These are phyloP conservation scores for Trichosporon coremiiforme DNA, from an alignment of 1,284 basidiomycete genomes.

Conservation along the genomic window DNA sequence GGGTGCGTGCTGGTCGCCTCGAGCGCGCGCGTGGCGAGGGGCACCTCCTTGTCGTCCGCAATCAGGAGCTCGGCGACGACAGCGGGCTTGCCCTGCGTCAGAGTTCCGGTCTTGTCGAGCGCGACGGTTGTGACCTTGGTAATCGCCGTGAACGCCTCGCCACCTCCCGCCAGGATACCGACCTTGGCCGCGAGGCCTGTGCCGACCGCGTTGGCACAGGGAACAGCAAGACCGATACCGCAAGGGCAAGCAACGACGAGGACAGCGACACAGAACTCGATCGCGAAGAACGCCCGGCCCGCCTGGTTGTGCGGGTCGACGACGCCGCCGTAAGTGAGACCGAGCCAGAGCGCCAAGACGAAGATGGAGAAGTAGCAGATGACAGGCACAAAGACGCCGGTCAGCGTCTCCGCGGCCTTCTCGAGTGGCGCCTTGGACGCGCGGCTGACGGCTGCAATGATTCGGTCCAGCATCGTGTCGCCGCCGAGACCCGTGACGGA, in stretches of 20 bases:
- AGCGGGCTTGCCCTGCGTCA: slow-evolving; percentile 78
- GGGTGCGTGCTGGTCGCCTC: slow-evolving; percentile 95
- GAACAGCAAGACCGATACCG: slow-evolving; percentile 92
- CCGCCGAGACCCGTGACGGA: slow-evolving; percentile 92
- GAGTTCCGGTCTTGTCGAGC: slow-evolving; percentile 96
- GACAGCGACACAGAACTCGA: slow-evolving; percentile 96
- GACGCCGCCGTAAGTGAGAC: slow-evolving; percentile 68
- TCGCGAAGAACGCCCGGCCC: slow-evolving; percentile 81
- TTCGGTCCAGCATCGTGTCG: slow-evolving; percentile 93
- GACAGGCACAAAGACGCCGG: slow-evolving; percentile 93
- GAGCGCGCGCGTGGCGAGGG: slow-evolving; percentile 71
- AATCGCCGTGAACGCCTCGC: slow-evolving; percentile 87
- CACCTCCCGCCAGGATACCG: slow-evolving; percentile 96
- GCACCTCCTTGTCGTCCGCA: slow-evolving; percentile 53
- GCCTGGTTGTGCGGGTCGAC: slow-evolving; percentile 76
- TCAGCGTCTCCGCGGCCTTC: slow-evolving; percentile 90
- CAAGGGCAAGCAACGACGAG: slow-evolving; percentile 99
- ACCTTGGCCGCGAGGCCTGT: slow-evolving; percentile 96
- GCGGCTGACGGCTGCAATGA: slow-evolving; percentile 94
- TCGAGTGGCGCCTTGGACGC: slow-evolving; percentile 99
- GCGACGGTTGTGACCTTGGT: slow-evolving; percentile 77
- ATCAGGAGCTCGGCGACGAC: neutral
- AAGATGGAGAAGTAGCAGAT: slow-evolving; percentile 79
- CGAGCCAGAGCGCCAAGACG: slow-evolving; percentile 85
- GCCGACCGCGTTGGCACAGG: slow-evolving; percentile 99